Percentiles rank a stretch among this genome's conserved stretches.
Evolutionary conservation across 2,329 filamentous ascomycete genomes (phyloP).

Genomic region (Aspergillus spinulosporus): DNA sequence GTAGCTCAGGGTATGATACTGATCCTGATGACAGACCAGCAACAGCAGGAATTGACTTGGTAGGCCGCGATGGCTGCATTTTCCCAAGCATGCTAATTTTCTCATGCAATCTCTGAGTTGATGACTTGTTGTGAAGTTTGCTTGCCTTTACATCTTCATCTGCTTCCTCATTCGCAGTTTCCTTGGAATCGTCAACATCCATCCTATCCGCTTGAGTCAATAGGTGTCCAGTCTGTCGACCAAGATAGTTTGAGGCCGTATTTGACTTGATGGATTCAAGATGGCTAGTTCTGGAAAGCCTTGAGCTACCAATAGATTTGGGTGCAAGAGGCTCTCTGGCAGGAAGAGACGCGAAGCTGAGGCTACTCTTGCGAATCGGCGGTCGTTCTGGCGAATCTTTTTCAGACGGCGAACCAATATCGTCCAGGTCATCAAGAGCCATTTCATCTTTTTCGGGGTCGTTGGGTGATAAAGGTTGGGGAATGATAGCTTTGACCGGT

Average conservation of each 20-base stretch:
- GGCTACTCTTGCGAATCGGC: slow-evolving; percentile 84
- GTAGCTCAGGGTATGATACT: slow-evolving; percentile 40
- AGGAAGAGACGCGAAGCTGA: slow-evolving; percentile 90
- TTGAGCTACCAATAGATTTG: slow-evolving; percentile 73
- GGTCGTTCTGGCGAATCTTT: slow-evolving; percentile 57
- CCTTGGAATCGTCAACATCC: slow-evolving; percentile 58
- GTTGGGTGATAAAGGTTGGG: slow-evolving; percentile 21
- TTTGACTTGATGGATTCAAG: slow-evolving; percentile 60
- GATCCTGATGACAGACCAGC: slow-evolving; percentile 31
- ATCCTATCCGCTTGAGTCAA: slow-evolving; percentile 47
- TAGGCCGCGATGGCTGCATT: slow-evolving; percentile 49
- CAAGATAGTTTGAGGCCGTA: slow-evolving; percentile 68
- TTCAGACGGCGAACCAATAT: slow-evolving; percentile 51
- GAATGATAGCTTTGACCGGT: slow-evolving; percentile 19
- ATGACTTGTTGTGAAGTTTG: slow-evolving; percentile 75
- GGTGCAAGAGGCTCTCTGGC: slow-evolving; percentile 86
- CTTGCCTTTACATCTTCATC: slow-evolving; percentile 54
- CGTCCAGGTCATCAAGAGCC: slow-evolving; percentile 43
- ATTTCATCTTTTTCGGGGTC: slow-evolving; percentile 34
- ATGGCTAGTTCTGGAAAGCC: slow-evolving; percentile 75
- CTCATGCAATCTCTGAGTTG: slow-evolving; percentile 90
- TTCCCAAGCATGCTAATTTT: slow-evolving; percentile 77
- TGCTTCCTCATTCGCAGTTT: slow-evolving; percentile 47
- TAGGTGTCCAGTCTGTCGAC: slow-evolving; percentile 63
- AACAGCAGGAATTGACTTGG: slow-evolving; percentile 47